Conservation (phyloP, 2,329 filamentous ascomycete species). For the Phaeosphaeriaceae sp. region DNA sequence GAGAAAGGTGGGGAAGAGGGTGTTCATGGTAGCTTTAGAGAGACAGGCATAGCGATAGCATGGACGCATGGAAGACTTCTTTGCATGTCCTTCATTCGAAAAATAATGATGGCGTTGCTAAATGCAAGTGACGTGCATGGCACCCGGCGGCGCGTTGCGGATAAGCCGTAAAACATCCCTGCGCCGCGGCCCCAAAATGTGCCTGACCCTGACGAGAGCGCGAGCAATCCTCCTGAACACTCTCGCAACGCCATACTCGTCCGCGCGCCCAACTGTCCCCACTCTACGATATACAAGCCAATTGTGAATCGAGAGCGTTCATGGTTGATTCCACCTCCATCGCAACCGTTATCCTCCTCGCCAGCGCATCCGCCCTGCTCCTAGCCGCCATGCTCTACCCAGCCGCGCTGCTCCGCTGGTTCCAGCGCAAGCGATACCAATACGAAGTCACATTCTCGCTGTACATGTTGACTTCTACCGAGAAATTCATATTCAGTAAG, state of each 20-base stretch:
- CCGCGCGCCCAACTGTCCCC: neutral
- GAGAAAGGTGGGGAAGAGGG: conserved; percentile 6
- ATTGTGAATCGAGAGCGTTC: conserved; percentile 1
- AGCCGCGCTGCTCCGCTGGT: conserved; percentile 74
- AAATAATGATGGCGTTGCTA: neutral
- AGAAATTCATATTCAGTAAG: conserved; percentile 98
- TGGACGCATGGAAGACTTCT: conserved; percentile 6
- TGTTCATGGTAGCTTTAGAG: conserved; percentile 19
- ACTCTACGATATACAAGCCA: neutral
- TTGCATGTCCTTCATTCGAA: neutral
- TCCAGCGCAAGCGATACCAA: conserved; percentile 95
- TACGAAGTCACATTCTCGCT: conserved; percentile 96
- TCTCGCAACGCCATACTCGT: neutral
- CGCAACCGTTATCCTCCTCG: conserved; percentile 45
- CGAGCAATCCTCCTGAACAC: neutral
- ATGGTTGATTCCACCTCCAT: conserved; percentile 46
- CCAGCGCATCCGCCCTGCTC: conserved; percentile 49
- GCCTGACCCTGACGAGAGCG: neutral
- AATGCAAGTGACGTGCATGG: neutral
- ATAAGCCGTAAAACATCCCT: neutral
- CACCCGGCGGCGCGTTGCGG: neutral
- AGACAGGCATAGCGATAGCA: conserved; percentile 18
- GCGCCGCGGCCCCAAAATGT: neutral
- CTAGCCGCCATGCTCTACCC: conserved; percentile 56
- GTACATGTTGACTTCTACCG: conserved; percentile 95